phyloP scores from a whole-genome alignment of 2,329 filamentous ascomycete genomes.

The Colletotrichum sp. region DNA sequence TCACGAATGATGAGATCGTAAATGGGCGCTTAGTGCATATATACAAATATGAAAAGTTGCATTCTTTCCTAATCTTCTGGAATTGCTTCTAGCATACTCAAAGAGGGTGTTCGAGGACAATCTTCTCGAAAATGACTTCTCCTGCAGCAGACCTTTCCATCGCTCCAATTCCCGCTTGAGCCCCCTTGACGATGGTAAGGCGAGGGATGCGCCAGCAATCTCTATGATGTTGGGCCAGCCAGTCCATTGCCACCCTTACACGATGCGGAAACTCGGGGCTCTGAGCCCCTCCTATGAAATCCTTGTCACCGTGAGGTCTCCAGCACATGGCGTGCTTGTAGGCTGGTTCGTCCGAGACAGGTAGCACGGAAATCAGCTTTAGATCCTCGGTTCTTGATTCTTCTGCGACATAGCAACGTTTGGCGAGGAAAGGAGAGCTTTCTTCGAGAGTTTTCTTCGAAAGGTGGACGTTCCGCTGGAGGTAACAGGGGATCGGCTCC shows the following conservation, averaged over 20 bases:
- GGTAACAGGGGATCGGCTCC: background rate
- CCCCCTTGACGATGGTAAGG: background rate
- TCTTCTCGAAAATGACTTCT: background rate
- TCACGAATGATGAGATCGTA: background rate
- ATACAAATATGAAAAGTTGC: background rate
- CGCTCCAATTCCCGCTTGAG: background rate
- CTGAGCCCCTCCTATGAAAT: background rate
- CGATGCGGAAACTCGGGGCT: background rate
- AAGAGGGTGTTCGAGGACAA: background rate
- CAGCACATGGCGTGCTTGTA: background rate
- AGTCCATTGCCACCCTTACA: background rate
- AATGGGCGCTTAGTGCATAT: fast-evolving
- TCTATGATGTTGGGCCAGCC: background rate
- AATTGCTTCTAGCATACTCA: background rate
- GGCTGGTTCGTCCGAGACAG: no score
- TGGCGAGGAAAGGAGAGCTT: background rate
- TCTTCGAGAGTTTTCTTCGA: fast-evolving
- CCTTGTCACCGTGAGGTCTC: background rate
- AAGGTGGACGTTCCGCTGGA: background rate
- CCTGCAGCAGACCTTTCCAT: background rate
- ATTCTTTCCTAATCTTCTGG: background rate
- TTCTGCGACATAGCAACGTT: background rate
- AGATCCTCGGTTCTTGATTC: background rate
- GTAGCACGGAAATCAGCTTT: background rate
- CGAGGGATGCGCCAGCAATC: background rate